Evolutionary conservation across 208 protist genomes (phyloP), one percentile per base, ranked within the genome.

Genomic region (Leishmania arabica): DNA sequence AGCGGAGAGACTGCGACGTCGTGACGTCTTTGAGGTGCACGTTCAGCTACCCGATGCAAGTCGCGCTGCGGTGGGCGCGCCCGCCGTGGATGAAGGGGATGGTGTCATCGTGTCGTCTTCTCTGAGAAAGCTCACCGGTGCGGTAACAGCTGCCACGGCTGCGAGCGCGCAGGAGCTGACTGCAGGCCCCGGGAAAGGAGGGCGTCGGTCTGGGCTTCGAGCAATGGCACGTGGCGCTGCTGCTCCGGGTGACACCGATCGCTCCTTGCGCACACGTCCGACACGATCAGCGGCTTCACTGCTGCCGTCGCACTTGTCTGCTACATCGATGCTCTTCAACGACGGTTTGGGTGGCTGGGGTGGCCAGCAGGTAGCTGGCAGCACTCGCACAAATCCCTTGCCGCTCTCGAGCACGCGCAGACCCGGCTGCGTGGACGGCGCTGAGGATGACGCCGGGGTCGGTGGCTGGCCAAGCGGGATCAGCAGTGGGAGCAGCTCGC

Each of bases 11-110:
- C 53, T 54, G 47, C 78, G 80, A 45, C 62, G 77, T 34, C 47
- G 66, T 4, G 79, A 86, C 49, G 42, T 90, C 27, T 71, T 90
- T 31, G 75, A 84, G 62, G 54, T 86, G 49, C 76, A 49, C 34
- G 70, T 17, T 45, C 4, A 3, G 19, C 2, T 65, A 54, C 27
- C 69, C 9, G 27, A 53, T 31, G 42, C 69, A 15, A 54, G n/a
- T 27, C 40, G 31, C 58, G 37, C 62, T 47, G 40, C 66, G 13
- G 66, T 47, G 24, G 66, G 31, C 66, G 66, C 66, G 21, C 37
- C 40, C 1, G 34, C 40, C 24, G 37, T 47, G 24, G 66, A 15
- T 1, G 40, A 71, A 47, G n/a, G 40, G 3, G 19, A 2, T 9
- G 37, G 19, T 49, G 66, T 47, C 11, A 40, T 47, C 40, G 66